phyloP scores from a whole-genome alignment of 768 basidiomycete species.

The Pulveroboletus sp. region DNA sequence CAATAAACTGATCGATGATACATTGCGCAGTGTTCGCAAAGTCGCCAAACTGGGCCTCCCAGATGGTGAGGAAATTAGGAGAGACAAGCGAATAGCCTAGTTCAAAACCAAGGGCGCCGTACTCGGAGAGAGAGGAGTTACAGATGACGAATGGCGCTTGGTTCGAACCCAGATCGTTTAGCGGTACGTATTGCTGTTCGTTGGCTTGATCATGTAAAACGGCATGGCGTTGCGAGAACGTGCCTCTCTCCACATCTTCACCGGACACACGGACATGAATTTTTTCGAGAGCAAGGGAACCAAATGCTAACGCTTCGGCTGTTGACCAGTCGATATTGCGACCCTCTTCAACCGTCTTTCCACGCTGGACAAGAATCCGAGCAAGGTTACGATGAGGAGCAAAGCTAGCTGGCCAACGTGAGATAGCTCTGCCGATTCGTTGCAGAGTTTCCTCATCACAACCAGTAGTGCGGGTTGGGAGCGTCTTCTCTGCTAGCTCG shows the following conservation, averaged over 20 bases:
- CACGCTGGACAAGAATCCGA: conserved; percentile 82
- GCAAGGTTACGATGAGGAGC: conserved; percentile 88
- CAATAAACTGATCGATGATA: conserved; percentile 99
- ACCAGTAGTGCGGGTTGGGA: conserved; percentile 90
- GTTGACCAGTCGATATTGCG: conserved; percentile 96
- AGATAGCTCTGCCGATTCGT: conserved; percentile 83
- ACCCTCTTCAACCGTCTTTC: conserved; percentile 89
- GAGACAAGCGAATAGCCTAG: conserved; percentile 98
- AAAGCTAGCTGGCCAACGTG: conserved; percentile 81
- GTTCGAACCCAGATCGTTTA: conserved; percentile 81
- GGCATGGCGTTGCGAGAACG: conserved; percentile 97
- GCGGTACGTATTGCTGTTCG: conserved; percentile 83
- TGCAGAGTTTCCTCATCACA: conserved; percentile 69
- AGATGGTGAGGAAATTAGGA: conserved; percentile 86
- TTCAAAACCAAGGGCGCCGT: conserved; percentile 91
- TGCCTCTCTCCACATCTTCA: conserved; percentile 98
- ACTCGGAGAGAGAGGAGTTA: conserved; percentile 97
- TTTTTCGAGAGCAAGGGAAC: conserved; percentile 87
- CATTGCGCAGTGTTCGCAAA: conserved; percentile 97
- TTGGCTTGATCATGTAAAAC: conserved; percentile 94
- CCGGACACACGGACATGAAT: conserved; percentile 94
- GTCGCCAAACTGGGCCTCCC: conserved; percentile 99
- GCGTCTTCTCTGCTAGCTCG: conserved; percentile 85
- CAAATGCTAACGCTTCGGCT: conserved; percentile 95
- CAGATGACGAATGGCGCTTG: conserved; percentile 94